Percentiles rank a stretch among this genome's conserved stretches.
These are phyloP conservation scores for Petunia axillaris DNA, from an alignment of 257 asterid genomes.

Conservation along the genomic window DNA sequence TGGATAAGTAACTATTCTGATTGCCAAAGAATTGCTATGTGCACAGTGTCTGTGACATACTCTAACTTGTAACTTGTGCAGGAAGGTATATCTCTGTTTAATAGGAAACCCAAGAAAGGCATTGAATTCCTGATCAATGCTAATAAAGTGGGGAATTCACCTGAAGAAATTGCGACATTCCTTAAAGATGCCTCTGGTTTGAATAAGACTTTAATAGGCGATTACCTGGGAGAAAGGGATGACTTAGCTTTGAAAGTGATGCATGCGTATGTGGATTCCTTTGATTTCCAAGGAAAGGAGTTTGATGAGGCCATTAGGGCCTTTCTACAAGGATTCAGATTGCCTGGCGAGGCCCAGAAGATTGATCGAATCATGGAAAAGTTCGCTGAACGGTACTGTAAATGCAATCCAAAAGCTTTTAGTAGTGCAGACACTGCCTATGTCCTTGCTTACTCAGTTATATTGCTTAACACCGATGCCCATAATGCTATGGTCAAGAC, in stretches of 20 bases:
- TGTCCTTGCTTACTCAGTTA: slow-evolving; percentile 97
- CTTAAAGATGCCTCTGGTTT: slow-evolving; percentile 87
- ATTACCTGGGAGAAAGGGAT: slow-evolving; percentile 98
- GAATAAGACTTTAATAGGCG: slow-evolving; percentile 90
- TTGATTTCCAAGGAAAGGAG: slow-evolving; percentile 89
- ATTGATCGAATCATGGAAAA: slow-evolving; percentile 98
- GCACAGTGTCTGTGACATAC: slow-evolving; percentile 18
- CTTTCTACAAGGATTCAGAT: slow-evolving; percentile 87
- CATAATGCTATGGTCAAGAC: slow-evolving; percentile 97
- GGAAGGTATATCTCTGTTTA: slow-evolving; percentile 99
- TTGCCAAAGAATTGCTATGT: slow-evolving; percentile 24
- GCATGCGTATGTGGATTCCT: slow-evolving; percentile 98
- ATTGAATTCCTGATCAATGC: slow-evolving; percentile 91
- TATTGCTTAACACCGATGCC: slow-evolving; percentile 95
- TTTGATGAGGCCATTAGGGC: slow-evolving; percentile 96
- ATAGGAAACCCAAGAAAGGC: slow-evolving; percentile 96
- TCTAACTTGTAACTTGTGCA: slow-evolving; percentile 54
- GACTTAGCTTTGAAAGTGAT: slow-evolving; percentile 91
- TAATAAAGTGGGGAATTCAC: slow-evolving; percentile 87
- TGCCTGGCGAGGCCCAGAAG: slow-evolving; percentile 99
- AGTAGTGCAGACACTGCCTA: slow-evolving; percentile 98
- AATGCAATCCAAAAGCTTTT: slow-evolving; percentile 86
- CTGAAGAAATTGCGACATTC: slow-evolving; percentile 90
- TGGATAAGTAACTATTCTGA: slow-evolving; percentile 28
- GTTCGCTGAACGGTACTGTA: slow-evolving; percentile 95